These are phyloP conservation scores for Aureobasidium leucospermi DNA, from an alignment of 2,329 filamentous ascomycete species.

Conservation along the genomic window DNA sequence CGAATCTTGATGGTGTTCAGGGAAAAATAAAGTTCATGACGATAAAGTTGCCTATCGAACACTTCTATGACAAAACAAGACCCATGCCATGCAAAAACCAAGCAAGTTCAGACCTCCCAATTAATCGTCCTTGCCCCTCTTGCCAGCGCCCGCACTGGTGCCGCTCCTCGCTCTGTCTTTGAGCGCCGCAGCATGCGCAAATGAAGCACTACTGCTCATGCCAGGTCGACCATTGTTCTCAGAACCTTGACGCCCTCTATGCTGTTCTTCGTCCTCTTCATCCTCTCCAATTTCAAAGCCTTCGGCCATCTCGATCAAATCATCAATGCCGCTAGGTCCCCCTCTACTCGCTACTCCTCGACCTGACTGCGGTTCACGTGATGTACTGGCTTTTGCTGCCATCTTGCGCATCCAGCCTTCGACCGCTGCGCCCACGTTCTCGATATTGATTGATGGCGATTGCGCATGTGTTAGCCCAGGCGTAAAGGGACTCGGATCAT, in stretches of 20 bases:
- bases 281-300: conserved; percentile 38
- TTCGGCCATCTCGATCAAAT: conserved; percentile 67
- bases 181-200: conserved; percentile 20
- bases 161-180: conserved; percentile 19
- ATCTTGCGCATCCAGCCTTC: conserved; percentile 88
- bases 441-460: conserved; percentile 45
- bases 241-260: conserved; percentile 24
- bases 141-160: conserved; percentile 18
- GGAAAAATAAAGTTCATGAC: background rate
- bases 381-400: conserved; percentile 51
- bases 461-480: conserved; percentile 13
- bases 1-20: no score
- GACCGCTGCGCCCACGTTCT: conserved; percentile 78
- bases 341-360: conserved; percentile 24
- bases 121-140: conserved; percentile 28
- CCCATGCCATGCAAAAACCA: background rate
- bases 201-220: conserved; percentile 22
- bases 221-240: conserved; percentile 13
- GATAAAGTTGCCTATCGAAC: background rate
- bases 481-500: conserved; percentile 20
- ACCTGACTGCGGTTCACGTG: conserved; percentile 17
- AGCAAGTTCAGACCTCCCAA: background rate
- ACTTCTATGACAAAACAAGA: background rate
- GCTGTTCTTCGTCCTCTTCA: conserved; percentile 23
- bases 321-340: conserved; percentile 40